These are phyloP conservation scores for Hanseniaspora clermontiae DNA, from an alignment of 805 yeast species.

Conservation along the genomic window DNA sequence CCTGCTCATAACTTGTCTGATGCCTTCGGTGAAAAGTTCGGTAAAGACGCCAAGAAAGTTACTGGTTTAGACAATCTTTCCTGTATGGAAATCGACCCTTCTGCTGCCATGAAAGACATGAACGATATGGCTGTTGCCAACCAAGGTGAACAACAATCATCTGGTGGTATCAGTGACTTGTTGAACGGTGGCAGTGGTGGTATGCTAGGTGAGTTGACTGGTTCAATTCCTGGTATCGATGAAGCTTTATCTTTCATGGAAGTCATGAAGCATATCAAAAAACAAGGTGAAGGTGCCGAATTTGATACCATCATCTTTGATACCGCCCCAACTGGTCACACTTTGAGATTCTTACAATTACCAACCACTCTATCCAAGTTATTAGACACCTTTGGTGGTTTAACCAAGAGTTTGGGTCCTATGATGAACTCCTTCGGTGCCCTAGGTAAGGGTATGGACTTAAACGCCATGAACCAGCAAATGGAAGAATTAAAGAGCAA, in stretches of 20 bases:
- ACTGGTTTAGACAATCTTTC: conserved; percentile 78
- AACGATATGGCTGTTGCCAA: conserved; percentile 36
- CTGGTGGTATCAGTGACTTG: conserved; percentile 32
- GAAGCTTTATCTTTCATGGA: conserved; percentile 97
- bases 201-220: conserved; percentile 64
- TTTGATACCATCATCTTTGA: conserved; percentile 90
- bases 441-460: conserved; percentile 53
- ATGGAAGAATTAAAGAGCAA: conserved; percentile 67
- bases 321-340: conserved; percentile 99
- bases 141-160: conserved; percentile 30
- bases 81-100: conserved; percentile 98
- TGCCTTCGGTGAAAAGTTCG: conserved; percentile 96
- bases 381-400: conserved; percentile 72
- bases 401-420: conserved; percentile 81
- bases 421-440: conserved; percentile 68
- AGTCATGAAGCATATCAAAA: conserved; percentile 89
- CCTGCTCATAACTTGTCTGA: conserved; percentile 97
- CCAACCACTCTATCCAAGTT: conserved; percentile 87
- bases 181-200: conserved; percentile 25
- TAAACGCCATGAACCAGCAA: conserved; percentile 61
- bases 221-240: conserved; percentile 95
- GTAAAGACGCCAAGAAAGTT: conserved; percentile 89
- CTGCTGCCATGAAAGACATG: conserved; percentile 83
- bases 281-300: conserved; percentile 36
- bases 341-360: conserved; percentile 83